Conservation (phyloP, 768 basidiomycete species). For the Chalciporus sphaerocephalus region DNA sequence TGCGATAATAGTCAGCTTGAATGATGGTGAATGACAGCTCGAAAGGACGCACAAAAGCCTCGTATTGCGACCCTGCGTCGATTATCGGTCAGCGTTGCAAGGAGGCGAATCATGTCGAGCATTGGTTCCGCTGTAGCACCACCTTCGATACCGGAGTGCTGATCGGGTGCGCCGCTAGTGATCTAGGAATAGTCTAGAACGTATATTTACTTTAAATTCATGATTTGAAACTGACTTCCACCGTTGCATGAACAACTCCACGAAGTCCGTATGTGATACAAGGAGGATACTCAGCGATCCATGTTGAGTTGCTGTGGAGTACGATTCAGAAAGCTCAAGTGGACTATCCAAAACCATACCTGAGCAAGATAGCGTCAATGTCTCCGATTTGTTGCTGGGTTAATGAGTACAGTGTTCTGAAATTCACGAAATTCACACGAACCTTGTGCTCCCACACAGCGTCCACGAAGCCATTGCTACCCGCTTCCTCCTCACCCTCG, state of each 20-base stretch:
- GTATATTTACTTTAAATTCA: neutral
- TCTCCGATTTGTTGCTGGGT: slow-evolving; percentile 72
- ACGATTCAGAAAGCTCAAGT: neutral
- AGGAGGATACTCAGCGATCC: slow-evolving; percentile 89
- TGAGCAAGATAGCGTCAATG: slow-evolving; percentile 86
- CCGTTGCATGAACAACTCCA: slow-evolving; percentile 85
- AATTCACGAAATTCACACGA: slow-evolving; percentile 2
- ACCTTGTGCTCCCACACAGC: slow-evolving; percentile 76
- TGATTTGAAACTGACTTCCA: slow-evolving; percentile 51
- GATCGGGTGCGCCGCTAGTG: slow-evolving; percentile 66
- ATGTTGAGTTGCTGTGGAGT: slow-evolving; percentile 80
- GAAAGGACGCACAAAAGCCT: slow-evolving; percentile 68
- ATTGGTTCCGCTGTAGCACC: slow-evolving; percentile 87
- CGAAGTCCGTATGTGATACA: slow-evolving; percentile 94
- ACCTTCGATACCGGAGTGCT: slow-evolving; percentile 93
- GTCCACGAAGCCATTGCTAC: slow-evolving; percentile 81
- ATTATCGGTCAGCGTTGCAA: slow-evolving; percentile 63
- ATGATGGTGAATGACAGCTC: neutral
- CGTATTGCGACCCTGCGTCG: slow-evolving; percentile 64
- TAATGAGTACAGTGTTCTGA: slow-evolving; percentile 2
- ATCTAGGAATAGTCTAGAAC: slow-evolving; percentile 42
- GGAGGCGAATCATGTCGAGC: slow-evolving; percentile 84
- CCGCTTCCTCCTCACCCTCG: slow-evolving; percentile 97
- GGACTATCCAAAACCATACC: slow-evolving; percentile 38
- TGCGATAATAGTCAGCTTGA: slow-evolving; percentile 24